A percentile compares a stretch with the other conserved stretches of the same genome.
Conservation (phyloP, 441 rosid genomes). For the Adansonia gregorii region DNA sequence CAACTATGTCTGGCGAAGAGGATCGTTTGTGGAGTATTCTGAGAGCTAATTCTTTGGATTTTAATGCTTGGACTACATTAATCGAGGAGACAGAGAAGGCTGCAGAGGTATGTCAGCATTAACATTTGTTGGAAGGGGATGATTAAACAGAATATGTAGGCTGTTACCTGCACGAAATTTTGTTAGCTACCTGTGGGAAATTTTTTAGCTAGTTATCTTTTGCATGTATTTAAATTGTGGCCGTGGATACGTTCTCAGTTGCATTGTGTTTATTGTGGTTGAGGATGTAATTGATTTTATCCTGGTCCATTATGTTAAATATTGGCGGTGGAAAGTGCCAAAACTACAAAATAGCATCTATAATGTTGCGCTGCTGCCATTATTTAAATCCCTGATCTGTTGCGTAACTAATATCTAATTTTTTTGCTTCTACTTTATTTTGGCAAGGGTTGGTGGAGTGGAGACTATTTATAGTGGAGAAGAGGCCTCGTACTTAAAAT, state of each 20-base stretch:
- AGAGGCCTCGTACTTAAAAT: background rate
- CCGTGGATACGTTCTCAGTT: too few relatives aligned
- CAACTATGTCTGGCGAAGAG: slow-evolving; percentile 73
- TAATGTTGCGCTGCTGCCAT: too few relatives aligned
- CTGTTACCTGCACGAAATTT: background rate
- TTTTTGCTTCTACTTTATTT: background rate
- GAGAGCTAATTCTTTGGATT: slow-evolving; percentile 78
- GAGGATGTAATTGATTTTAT: too few relatives aligned
- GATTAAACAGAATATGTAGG: background rate
- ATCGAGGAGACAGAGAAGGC: slow-evolving; percentile 92
- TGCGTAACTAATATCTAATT: background rate
- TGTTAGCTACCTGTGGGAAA: background rate
- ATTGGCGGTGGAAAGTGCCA: too few relatives aligned
- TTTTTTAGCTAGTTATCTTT: background rate
- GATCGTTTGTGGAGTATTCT: slow-evolving; percentile 90
- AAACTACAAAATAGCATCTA: too few relatives aligned
- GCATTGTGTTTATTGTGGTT: too few relatives aligned
- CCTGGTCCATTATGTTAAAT: too few relatives aligned
- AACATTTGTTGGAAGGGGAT: background rate
- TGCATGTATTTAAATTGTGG: background rate
- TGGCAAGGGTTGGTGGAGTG: background rate
- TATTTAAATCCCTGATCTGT: too few relatives aligned
- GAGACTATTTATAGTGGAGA: background rate
- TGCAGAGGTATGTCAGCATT: slow-evolving; percentile 63
- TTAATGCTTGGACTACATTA: slow-evolving; percentile 89